Evolutionary conservation across 129 eudicot species (phyloP).

Genomic region (Saposhnikovia divaricata): DNA sequence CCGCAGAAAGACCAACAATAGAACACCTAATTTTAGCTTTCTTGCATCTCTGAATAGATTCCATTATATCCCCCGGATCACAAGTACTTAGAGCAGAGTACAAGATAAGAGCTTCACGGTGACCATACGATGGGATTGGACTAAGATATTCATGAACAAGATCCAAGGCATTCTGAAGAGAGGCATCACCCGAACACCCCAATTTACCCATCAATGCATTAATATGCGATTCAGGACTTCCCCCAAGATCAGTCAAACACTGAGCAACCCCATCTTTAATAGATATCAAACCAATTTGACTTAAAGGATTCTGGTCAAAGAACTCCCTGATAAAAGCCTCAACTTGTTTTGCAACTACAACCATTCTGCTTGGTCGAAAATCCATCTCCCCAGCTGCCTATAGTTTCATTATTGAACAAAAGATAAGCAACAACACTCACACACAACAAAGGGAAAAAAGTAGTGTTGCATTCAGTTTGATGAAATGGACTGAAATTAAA

Average conservation of each 20-base stretch:
- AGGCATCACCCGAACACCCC: conserved; percentile 88
- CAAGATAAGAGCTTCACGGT: conserved; percentile 76
- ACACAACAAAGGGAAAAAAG: neutral
- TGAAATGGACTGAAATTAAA: neutral
- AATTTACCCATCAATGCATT: conserved; percentile 80
- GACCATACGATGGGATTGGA: conserved; percentile 94
- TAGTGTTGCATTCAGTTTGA: too few relatives aligned
- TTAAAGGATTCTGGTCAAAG: conserved; percentile 93
- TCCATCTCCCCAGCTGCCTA: conserved; percentile 97
- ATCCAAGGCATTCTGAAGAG: conserved; percentile 87
- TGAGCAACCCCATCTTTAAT: conserved; percentile 88
- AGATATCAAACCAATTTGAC: conserved; percentile 77
- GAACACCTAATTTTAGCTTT: conserved; percentile 88
- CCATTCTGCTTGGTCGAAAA: conserved; percentile 85
- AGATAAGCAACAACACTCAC: conserved; percentile 2
- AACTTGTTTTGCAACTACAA: conserved; percentile 86
- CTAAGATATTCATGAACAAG: conserved; percentile 67
- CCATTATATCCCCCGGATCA: conserved; percentile 96
- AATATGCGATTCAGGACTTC: conserved; percentile 96
- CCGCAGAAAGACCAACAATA: conserved; percentile 92
- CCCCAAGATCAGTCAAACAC: conserved; percentile 87
- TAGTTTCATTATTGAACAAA: neutral
- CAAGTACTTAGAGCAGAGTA: conserved; percentile 91
- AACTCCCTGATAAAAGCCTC: conserved; percentile 90
- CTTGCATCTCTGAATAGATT: conserved; percentile 82